Evolutionary conservation across 345 rosid species (phyloP).

Genomic region (Euclidium syriacum): DNA sequence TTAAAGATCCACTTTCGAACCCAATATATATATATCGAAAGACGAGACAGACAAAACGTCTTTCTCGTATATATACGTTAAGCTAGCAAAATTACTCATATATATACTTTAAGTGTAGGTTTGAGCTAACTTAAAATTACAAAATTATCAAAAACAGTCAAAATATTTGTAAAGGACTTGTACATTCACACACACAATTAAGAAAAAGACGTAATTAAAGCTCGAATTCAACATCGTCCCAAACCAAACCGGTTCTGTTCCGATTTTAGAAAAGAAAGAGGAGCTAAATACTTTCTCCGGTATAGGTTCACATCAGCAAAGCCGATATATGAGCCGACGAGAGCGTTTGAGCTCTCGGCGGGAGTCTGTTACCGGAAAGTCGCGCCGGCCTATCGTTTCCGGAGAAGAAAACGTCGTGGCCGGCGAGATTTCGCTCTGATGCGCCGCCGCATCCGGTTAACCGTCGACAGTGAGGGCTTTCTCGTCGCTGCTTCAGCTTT

Average conservation of each 20-base stretch:
- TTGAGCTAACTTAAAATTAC: slow-evolving; percentile 9
- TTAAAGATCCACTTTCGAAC: no score
- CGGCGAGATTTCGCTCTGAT: slow-evolving; percentile 12
- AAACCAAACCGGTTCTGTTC: slow-evolving; percentile 8
- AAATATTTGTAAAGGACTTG: background rate
- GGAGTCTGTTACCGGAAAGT: slow-evolving; percentile 18
- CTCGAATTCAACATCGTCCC: slow-evolving; percentile 5
- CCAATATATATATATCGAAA: no score
- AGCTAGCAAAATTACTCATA: background rate
- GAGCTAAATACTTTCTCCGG: background rate
- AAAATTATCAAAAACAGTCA: background rate
- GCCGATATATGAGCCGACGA: slow-evolving; percentile 32
- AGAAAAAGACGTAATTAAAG: background rate
- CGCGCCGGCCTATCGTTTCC: slow-evolving; percentile 22
- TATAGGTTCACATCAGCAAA: slow-evolving; percentile 24
- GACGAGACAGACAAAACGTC: no score
- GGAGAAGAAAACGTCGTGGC: slow-evolving; percentile 9
- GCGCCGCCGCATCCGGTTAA: slow-evolving; percentile 22
- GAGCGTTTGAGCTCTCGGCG: slow-evolving; percentile 26
- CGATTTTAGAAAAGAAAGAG: background rate
- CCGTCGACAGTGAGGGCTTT: slow-evolving; percentile 13
- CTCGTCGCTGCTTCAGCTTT: slow-evolving; percentile 33
- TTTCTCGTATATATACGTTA: no score
- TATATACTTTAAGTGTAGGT: background rate
- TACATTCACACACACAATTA: background rate